phyloP scores from a whole-genome alignment of 768 basidiomycete species.

The Ramaria sp. region DNA sequence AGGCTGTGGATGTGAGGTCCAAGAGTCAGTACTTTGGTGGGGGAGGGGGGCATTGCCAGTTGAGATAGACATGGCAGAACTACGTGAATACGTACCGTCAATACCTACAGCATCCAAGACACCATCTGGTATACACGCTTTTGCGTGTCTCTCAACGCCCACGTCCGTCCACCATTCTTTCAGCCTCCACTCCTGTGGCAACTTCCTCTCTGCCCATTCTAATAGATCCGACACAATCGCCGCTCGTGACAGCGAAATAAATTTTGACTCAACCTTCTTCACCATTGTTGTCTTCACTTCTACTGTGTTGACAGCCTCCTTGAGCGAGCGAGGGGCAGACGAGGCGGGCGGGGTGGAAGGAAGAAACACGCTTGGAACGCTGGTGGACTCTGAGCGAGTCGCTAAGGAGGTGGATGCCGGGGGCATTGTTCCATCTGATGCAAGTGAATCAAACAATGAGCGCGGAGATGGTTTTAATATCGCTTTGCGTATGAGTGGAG shows the following conservation, averaged over 20 bases:
- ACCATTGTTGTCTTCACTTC: conserved; percentile 6
- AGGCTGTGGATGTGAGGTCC: conserved; percentile 29
- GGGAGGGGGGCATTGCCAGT: neutral
- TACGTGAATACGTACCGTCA: conserved; percentile 38
- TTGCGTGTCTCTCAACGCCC: conserved; percentile 40
- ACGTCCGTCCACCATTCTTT: conserved; percentile 49
- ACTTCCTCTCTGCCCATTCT: neutral
- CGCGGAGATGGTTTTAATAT: conserved; percentile 46
- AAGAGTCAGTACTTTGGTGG: neutral
- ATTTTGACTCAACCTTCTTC: neutral
- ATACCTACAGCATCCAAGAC: conserved; percentile 53
- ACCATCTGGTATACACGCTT: conserved; percentile 45
- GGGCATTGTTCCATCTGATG: conserved; percentile 38
- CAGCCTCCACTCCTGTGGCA: conserved; percentile 14
- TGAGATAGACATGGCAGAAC: neutral
- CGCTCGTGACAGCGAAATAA: neutral
- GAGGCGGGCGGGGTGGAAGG: conserved; percentile 4
- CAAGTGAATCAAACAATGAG: conserved; percentile 44
- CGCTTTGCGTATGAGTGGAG: conserved; percentile 27
- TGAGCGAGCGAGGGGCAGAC: conserved; percentile 23
- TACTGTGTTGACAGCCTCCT: neutral
- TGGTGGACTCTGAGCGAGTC: conserved; percentile 37
- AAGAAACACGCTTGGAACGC: conserved; percentile 37
- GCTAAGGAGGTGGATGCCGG: conserved; percentile 29
- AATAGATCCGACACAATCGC: neutral